phyloP scores from a whole-genome alignment of 2,329 filamentous ascomycete species.

The Rhexocercosporidium sp. region DNA sequence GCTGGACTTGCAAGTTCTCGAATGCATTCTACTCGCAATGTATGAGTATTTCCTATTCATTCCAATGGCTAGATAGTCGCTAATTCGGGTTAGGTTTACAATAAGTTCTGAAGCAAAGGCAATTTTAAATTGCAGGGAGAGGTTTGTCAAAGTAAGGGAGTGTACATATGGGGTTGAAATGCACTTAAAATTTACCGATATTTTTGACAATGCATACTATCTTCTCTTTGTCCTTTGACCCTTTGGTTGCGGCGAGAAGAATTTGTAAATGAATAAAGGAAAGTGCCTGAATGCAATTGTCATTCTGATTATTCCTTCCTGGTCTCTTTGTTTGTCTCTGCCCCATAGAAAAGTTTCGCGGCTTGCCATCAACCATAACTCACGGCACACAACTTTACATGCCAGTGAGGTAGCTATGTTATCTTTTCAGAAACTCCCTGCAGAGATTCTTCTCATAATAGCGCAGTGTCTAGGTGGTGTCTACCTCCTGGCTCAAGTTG shows the following conservation, averaged over 20 bases:
- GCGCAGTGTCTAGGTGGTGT: background rate
- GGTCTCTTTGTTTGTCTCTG: background rate
- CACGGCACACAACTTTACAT: background rate
- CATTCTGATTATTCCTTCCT: background rate
- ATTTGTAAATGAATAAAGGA: background rate
- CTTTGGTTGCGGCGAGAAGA: background rate
- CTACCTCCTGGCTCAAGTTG: background rate
- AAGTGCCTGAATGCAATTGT: background rate
- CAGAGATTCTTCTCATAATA: background rate
- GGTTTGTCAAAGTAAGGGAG: background rate
- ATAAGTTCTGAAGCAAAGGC: background rate
- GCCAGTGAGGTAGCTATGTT: background rate
- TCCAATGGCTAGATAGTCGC: too few species aligned
- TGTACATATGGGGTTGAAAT: background rate
- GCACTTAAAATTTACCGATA: background rate
- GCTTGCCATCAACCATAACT: background rate
- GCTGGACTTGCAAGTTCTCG: constrained; percentile 26
- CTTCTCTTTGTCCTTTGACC: background rate
- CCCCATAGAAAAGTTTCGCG: background rate
- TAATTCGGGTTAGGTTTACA: background rate
- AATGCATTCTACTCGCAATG: constrained; percentile 31
- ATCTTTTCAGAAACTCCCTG: background rate
- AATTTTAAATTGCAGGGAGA: background rate
- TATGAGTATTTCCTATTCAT: background rate
- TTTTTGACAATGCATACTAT: background rate